A percentile compares a stretch with the other conserved stretches of the same genome.
Conservation (phyloP, 768 basidiomycete genomes). For the Tricholoma sp. region DNA sequence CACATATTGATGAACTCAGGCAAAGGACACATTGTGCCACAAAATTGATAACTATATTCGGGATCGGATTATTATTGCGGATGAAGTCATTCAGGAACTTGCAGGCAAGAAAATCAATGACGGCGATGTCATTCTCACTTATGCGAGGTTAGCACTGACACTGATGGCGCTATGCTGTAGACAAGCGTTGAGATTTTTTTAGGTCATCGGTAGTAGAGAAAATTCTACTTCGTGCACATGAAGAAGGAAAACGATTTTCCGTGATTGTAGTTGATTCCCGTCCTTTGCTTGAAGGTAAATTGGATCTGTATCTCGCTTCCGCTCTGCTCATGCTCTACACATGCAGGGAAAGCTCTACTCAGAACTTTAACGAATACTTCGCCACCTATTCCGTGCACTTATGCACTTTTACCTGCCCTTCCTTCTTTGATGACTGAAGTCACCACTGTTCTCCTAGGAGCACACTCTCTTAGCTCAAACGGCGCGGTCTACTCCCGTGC, state of each 20-base stretch:
- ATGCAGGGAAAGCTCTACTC: slow-evolving; percentile 72
- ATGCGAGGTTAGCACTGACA: slow-evolving; percentile 61
- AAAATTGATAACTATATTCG: slow-evolving; percentile 93
- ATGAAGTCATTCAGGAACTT: slow-evolving; percentile 85
- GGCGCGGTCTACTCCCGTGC: slow-evolving; percentile 92
- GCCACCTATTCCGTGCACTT: slow-evolving; percentile 75
- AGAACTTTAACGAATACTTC: slow-evolving; percentile 56
- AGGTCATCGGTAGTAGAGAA: slow-evolving; percentile 96
- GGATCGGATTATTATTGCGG: slow-evolving; percentile 90
- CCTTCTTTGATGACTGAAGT: slow-evolving; percentile 76
- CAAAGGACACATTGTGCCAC: slow-evolving; percentile 75
- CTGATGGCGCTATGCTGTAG: neutral
- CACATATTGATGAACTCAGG: slow-evolving; percentile 43
- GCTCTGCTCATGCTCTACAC: neutral
- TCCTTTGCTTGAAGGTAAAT: slow-evolving; percentile 82
- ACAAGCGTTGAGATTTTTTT: neutral
- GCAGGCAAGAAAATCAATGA: slow-evolving; percentile 93
- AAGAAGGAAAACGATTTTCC: slow-evolving; percentile 72
- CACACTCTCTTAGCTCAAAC: slow-evolving; percentile 92
- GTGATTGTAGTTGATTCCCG: slow-evolving; percentile 95
- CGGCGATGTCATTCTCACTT: slow-evolving; percentile 89
- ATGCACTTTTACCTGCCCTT: slow-evolving; percentile 84
- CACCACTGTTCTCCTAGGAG: slow-evolving; percentile 83
- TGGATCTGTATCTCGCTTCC: neutral
- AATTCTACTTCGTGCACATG: slow-evolving; percentile 72